Evolutionary conservation across 2,329 filamentous ascomycete genomes (phyloP), one percentile per base, ranked within the genome.

Genomic region (Colletotrichum godetiae): DNA sequence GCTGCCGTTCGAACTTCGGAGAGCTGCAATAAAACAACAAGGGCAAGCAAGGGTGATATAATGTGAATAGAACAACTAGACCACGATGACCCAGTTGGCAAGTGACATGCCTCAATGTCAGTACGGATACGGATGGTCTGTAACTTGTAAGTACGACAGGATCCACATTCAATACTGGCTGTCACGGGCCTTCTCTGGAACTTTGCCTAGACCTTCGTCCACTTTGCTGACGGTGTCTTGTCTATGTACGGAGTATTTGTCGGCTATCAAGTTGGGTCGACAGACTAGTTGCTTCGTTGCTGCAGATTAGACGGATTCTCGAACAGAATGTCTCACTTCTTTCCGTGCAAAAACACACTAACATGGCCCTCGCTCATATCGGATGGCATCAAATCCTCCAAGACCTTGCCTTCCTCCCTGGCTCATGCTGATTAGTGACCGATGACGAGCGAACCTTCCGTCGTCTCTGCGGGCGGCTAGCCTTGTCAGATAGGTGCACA

Each of bases 401-500:
- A 12, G 24, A 22, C 59, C 42, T 13, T 31, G 59, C 49, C 6
- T 68, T 27, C 49, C 37, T 12, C 13, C 37, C 29, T 10, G 19
- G 33, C 19, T 42, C 27, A 27, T 53, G 35, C 22, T 35, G 33
- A 46, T 63, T 61, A 35, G 22, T 62, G 66, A 57, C 49, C 46
- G 33, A 37, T 58, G 42, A 55, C 22, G 31, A 24, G 33, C 52
- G 22, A 55, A 35, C 12, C 27, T 53, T 27, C 52, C 59, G 33
- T 57, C 52, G 24, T 27, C 22, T 24, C 13, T 49, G 59, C 65
- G 63, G 69, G 69, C 37, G 59, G 37, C 29, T 42, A 24, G 56
- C 42, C 46, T 55, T 64, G 55, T 24, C 53, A 53, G 66, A 69
- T 27, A 19, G 49, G 35, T n/a, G 66, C 66, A 56, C 60, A 70